Percentiles rank a stretch among this genome's conserved stretches.
Conservation (phyloP, 352 stramenopile species). For the Phytopythium boreale region DNA sequence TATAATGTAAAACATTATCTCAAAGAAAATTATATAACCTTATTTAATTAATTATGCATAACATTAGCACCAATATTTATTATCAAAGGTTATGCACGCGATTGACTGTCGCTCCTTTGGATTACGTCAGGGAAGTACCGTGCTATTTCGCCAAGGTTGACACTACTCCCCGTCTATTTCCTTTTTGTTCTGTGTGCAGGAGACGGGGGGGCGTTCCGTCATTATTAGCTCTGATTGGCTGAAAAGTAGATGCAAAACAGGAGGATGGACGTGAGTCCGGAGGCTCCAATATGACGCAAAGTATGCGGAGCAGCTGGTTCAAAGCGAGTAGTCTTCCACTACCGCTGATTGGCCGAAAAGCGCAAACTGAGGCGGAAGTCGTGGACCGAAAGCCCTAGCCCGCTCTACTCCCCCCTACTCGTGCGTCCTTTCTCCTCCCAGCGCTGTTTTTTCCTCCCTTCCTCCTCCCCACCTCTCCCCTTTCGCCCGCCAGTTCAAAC, state of each 20-base stretch:
- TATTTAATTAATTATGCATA: neutral
- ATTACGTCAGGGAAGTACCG: neutral
- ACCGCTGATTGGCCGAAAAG: neutral
- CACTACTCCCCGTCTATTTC: neutral
- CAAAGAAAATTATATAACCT: neutral
- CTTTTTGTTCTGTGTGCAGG: neutral
- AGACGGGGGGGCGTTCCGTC: neutral
- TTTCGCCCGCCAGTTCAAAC: neutral
- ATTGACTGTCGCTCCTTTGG: neutral
- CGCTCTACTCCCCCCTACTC: neutral
- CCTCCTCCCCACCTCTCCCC: neutral
- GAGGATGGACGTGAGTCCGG: neutral
- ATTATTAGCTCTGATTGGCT: neutral
- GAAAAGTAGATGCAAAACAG: neutral
- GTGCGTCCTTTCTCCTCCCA: neutral
- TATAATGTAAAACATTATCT: no score
- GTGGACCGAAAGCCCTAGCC: neutral
- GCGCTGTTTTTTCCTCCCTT: neutral
- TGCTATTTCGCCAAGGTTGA: neutral
- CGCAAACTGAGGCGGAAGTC: neutral
- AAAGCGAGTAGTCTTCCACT: no score
- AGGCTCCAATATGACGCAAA: neutral
- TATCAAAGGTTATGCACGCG: neutral
- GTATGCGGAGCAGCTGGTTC: constrained; percentile 1
- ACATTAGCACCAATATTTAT: neutral